Base-by-base conservation (phyloP, 164 flowering plant species). In the Euptelea pleiosperma region DNA sequence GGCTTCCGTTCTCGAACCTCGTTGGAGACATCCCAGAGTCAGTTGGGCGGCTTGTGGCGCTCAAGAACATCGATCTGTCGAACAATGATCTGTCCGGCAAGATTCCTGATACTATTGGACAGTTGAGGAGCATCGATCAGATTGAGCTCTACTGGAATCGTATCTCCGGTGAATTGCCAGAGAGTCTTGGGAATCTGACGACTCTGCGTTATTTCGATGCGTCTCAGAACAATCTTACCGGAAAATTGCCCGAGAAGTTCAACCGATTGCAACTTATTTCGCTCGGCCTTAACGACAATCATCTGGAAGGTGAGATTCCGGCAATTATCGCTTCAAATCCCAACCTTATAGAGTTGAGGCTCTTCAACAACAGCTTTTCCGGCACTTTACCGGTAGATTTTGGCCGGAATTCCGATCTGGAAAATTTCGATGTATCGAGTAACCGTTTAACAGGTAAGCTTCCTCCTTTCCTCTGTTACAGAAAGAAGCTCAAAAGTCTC, bases 281-380 rank as follows among this genome's bases (percentile, higher is more conserved):
- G 15, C 71, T 90, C 9, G 67, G 67, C 22, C 70, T 90, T 21
- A 81, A 83, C 33, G 87, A 85, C 54, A 90, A 90, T 30, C 26
- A 18, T 2, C 56, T 90, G 4, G 56, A 63, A 14, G 95, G 97
- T 1, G 68, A 71, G 25, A 52, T 89, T 21, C 92, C 92, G 0
- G 72, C 42, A 9, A 51, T 33, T 55, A 40, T 90, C 2, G 80
- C 75, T 8, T 48, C 52, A 2, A 83, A 70, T 36, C 71, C 71
- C 0, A 69, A 64, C 3, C 74, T 90, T 0, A 18, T 0, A 3
- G 57, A 75, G 26, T 62, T 90, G 37, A 75, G 73, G 63, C 69
- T 90, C 28, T 90, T 83, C 61, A 82, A 79, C 41, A 89, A 87
- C 75, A 74, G 62, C 1, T 79, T 89, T 40, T 70, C 84, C 0